Base-by-base conservation (phyloP, 1,284 basidiomycete species). In the Microbotryomycetes sp. region DNA sequence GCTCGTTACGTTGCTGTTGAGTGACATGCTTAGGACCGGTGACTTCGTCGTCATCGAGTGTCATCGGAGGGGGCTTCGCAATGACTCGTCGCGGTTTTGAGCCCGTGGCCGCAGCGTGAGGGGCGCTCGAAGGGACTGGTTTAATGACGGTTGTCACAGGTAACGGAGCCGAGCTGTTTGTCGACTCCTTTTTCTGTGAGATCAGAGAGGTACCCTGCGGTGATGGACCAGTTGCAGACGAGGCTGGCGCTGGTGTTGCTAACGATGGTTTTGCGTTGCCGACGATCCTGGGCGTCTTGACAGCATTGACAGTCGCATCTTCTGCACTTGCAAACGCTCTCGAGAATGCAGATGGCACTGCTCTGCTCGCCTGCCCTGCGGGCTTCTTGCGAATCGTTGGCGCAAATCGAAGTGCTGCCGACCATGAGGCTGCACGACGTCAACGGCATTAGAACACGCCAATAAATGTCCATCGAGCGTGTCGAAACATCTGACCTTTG, bases 11-110 rank as follows among this genome's bases (percentile, higher is more conserved):
- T 53, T 25, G 57, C 66, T 45, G 59, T 64, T 42, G 53, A 54
- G 65, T 62, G 1, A 67, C 68, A 19, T 54, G 54, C 7, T 64
- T 63, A 57, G 87, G 92, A 0, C 89, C 89, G 62, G 92, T 92
- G 63, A 92, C 80, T 65, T 92, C 88, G 65, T 89, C 87, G 12
- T 63, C 60, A 15, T 71, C 71, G 42, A 72, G 57, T 16, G 67
- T 68, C 65, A 72, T 67, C 6, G 65, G 28, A 1, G 71, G 71
- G 22, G 70, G 67, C 16, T 56, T 60, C 14, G 55, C 59, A 32
- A 66, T 59, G 32, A 62, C 58, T 7, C 64, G 32, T 1, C 45
- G 15, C 7, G 57, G 32, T 16, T 25, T 26, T 3, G 29, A 45
- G 48, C 36, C 16, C 14, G 49, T 48, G 25, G 48, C 28, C 19